Evolutionary conservation across 108 stramenopile genomes (phyloP).

Genomic region (Cylindrotheca fusiformis): DNA sequence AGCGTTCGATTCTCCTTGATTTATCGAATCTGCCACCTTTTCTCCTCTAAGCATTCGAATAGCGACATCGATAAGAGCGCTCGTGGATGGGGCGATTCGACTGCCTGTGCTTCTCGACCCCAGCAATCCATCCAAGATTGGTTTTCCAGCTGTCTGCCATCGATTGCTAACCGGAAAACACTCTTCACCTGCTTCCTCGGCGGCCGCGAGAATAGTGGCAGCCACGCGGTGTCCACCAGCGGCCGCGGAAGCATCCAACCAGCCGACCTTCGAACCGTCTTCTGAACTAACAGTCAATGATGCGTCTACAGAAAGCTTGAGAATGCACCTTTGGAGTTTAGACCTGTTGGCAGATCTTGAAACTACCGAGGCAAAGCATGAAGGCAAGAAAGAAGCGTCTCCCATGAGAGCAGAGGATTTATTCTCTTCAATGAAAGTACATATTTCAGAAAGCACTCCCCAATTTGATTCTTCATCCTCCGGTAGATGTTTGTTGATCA

Average conservation of each 20-base stretch:
- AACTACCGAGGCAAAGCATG: conserved; percentile 4
- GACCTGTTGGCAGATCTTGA: conserved; percentile 6
- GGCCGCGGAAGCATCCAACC: conserved; percentile 13
- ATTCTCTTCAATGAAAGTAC: conserved; percentile 38
- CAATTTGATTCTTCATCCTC: conserved; percentile 9
- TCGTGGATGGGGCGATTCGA: conserved; percentile 4
- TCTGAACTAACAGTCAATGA: neutral
- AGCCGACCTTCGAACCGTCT: conserved; percentile 3
- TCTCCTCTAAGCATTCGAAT: conserved; percentile 72
- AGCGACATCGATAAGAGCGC: conserved; percentile 33
- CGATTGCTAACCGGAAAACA: conserved; percentile 50
- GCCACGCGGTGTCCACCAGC: conserved; percentile 41
- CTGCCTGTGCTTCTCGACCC: neutral
- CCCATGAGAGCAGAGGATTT: conserved; percentile 31
- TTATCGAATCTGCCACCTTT: conserved; percentile 34
- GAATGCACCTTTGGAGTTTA: conserved; percentile 6
- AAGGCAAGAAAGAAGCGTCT: conserved; percentile 11
- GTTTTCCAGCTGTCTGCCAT: conserved; percentile 61
- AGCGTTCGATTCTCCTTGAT: conserved; percentile 14
- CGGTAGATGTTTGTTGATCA: conserved; percentile 24
- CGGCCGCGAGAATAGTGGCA: conserved; percentile 48
- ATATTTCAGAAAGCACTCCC: conserved; percentile 25
- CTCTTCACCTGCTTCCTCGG: conserved; percentile 67
- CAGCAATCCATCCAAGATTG: conserved; percentile 35
- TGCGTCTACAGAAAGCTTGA: conserved; percentile 7